A percentile compares a stretch with the other conserved stretches of the same genome.
Evolutionary conservation across 73 alveolate species (phyloP).

Genomic region (Paramecium sonneborni): DNA sequence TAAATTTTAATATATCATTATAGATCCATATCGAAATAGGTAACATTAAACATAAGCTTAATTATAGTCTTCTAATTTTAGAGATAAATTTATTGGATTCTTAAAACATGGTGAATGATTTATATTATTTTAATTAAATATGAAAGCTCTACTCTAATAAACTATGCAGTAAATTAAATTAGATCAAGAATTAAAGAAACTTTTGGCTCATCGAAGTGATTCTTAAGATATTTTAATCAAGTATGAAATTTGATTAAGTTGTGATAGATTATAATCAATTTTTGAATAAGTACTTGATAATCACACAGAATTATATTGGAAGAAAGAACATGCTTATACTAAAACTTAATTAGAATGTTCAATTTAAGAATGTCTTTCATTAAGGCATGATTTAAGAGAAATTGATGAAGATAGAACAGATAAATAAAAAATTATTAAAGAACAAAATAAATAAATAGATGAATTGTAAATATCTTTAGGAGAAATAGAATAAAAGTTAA

Average conservation of each 20-base stretch:
- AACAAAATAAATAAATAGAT: not conserved
- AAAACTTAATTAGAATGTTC: constrained; percentile 2
- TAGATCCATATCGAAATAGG: not conserved
- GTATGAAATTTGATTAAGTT: not conserved
- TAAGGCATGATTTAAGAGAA: constrained; percentile 46
- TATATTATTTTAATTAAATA: constrained; percentile 27
- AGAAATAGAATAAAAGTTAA: constrained; percentile 16
- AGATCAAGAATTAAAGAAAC: not conserved
- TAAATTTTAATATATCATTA: not conserved
- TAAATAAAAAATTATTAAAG: not conserved
- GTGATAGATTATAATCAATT: not conserved
- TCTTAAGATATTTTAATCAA: not conserved
- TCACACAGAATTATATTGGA: constrained; percentile 32
- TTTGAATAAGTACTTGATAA: not conserved
- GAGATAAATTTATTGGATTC: constrained; percentile 50
- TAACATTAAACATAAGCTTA: not conserved
- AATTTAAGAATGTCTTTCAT: not conserved
- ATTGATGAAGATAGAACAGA: constrained; percentile 33
- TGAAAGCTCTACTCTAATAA: constrained; percentile 10
- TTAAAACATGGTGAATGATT: not conserved
- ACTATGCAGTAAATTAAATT: not conserved
- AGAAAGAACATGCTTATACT: not conserved
- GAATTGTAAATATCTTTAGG: not conserved
- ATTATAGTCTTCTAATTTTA: not conserved
- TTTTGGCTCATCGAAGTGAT: not conserved